These are phyloP conservation scores for Stachybotrys chartarum DNA, from an alignment of 2,329 filamentous ascomycete species.

Conservation along the genomic window DNA sequence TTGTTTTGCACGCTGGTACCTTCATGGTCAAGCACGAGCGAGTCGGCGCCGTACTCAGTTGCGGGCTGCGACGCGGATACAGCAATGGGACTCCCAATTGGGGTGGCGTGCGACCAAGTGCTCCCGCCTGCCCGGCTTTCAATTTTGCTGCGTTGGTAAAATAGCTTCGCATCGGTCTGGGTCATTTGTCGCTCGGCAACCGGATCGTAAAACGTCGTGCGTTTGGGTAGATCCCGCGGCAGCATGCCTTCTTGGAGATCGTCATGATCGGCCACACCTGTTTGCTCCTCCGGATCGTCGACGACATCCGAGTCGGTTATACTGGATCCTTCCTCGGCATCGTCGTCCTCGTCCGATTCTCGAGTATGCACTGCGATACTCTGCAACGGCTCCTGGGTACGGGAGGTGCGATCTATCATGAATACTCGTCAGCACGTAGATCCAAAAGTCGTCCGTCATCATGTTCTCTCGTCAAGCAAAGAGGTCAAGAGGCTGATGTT, in stretches of 20 bases:
- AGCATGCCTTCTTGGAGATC: conserved; percentile 50
- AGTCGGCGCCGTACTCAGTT: conserved; percentile 29
- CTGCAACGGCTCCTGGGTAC: neutral
- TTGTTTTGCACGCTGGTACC: conserved; percentile 7
- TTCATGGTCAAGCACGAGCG: conserved; percentile 21
- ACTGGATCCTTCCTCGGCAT: conserved; percentile 13
- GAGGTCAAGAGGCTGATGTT: neutral
- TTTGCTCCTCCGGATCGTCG: conserved; percentile 12
- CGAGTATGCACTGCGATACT: conserved; percentile 14
- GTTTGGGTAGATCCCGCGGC: conserved; percentile 52
- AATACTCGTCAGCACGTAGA: neutral
- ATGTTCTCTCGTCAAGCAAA: no score
- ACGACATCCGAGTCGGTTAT: conserved; percentile 12
- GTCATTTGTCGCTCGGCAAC: conserved; percentile 91
- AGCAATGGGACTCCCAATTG: conserved; percentile 39
- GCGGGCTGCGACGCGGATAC: conserved; percentile 23
- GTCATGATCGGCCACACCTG: conserved; percentile 15
- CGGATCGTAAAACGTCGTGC: conserved; percentile 88
- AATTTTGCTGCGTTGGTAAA: conserved; percentile 83
- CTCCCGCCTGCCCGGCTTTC: conserved; percentile 36
- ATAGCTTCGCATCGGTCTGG: conserved; percentile 88
- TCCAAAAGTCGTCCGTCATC: no score
- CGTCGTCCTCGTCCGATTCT: conserved; percentile 23
- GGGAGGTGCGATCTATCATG: neutral
- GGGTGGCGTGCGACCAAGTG: conserved; percentile 34